phyloP scores from a whole-genome alignment of 441 rosid species.

The Aleurites moluccanus region DNA sequence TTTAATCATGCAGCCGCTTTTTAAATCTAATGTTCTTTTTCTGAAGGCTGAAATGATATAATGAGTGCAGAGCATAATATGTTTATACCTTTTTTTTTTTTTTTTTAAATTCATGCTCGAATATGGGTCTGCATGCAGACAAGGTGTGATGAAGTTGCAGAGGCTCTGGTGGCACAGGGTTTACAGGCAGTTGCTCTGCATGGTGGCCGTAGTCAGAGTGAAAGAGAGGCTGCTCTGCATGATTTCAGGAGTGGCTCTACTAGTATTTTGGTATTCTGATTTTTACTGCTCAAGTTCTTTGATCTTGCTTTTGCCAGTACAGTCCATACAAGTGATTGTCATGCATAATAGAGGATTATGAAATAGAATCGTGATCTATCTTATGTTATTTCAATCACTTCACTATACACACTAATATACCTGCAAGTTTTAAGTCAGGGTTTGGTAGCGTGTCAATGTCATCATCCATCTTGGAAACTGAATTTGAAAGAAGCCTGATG shows the following conservation, averaged over 20 bases:
- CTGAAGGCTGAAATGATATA: background rate
- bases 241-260: slow-evolving; percentile 42
- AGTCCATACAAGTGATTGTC: background rate
- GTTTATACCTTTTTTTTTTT: background rate
- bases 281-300: background rate
- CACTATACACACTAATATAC: background rate
- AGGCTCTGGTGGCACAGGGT: slow-evolving; percentile 43
- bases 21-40: background rate
- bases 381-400: background rate
- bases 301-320: background rate
- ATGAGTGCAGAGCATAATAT: background rate
- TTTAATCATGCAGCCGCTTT: background rate
- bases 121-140: slow-evolving; percentile 25
- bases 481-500: background rate
- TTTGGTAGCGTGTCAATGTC: background rate
- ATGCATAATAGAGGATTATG: background rate
- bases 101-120: background rate
- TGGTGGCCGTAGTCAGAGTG: slow-evolving; percentile 46
- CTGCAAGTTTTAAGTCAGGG: background rate
- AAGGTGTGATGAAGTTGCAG: slow-evolving; percentile 42
- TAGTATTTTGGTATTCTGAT: slow-evolving; percentile 33
- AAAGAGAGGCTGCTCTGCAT: slow-evolving; percentile 42
- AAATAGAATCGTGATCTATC: background rate
- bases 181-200: slow-evolving; percentile 42
- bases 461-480: background rate